Evolutionary conservation across 75 land plant species (phyloP), one percentile per base, ranked within the genome.

Genomic region (Pinus tabuliformis): DNA sequence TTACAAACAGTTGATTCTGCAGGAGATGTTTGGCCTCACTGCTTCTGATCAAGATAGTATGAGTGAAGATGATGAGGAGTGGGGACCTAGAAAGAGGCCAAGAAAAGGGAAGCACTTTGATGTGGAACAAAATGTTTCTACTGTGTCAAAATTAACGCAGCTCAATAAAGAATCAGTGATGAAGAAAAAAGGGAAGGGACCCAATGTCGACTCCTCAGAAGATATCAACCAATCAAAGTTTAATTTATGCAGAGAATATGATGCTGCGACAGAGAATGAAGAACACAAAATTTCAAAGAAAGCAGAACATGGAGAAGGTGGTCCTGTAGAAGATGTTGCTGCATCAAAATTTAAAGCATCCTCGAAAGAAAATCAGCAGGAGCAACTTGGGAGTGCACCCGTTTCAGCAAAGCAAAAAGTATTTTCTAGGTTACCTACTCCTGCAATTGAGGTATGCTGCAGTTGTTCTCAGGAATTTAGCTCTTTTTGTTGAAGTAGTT

Each of bases 41-140:
- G 52, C 45, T 49, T 49, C 54, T 18, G 71, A 68, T 68, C n/a
- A 42, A 20, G 54, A 49, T 3, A 68, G 71, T 68, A 68, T 68
- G 71, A 68, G 71, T 68, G 71, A 68, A 68, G 71, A 68, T 68
- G 71, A 68, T n/a, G 71, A 68, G 21, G 71, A 68, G 36, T 68
- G 71, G 71, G 71, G 71, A 68, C 71, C 17, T 42, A 45, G 49
- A 39, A 68, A 68, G 49, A 24, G 1, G 24, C n/a, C 22, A 9
- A 39, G n/a, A 45, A 68, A 68, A 68, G 71, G 71, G 22, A 68
- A 36, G n/a, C 11, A 30, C 11, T 33, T 20, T 5, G 36, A 68
- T 68, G 33, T 42, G 49, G 71, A 68, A 42, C 71, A 68, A 37
- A 22, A 17, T 17, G n/a, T 18, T 68, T 68, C 71, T 68, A 68